Evolutionary conservation across 2,329 filamentous ascomycete species (phyloP), one percentile per base, ranked within the genome.

Genomic region (Pseudocercospora musae): DNA sequence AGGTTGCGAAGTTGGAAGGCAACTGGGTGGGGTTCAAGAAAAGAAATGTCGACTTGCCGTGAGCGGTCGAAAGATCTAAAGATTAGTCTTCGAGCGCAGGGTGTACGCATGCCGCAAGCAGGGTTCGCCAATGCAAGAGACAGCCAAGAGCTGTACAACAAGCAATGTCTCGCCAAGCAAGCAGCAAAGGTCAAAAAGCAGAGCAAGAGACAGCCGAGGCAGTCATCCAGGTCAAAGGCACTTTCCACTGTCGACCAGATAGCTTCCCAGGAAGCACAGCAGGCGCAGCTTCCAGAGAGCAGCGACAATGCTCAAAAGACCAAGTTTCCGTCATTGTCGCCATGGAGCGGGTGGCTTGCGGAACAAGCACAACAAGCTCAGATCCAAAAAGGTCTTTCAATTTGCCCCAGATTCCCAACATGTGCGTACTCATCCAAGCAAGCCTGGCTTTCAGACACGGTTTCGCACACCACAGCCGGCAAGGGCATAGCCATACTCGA

Each of bases 261-360:
- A 40, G 37, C 53, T 52, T 57, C 44, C 59, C 52, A 42, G 55
- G 33, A 57, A 57, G 54, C 52, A 53, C 59, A 52, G 50, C 54
- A 62, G 50, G 59, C 49, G 54, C 59, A 53, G 54, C 54, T 58
- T 62, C 44, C 8, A 40, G 53, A 61, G 53, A 29, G 7, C 23
- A 57, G 18, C 31, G 31, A 21, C 21, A 25, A 13, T 20, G 20
- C 23, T 18, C n/a, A 1, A 18, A 40, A 31, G 23, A 1, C 44
- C 44, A 25, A 21, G 44, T 21, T 21, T 6, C 20, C 44, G 11
- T 33, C 31, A 40, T 1, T 40, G 3, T 40, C 37, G 15, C 7
- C n/a, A 4, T 25, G 2, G 23, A 48, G 54, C 20, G 27, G 25
- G 31, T 5, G 5, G 29, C 54, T 25, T 27, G 33, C 27, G n/a